These are phyloP conservation scores for Poa annua DNA, from an alignment of 176 grass and related monocot genomes.

Conservation along the genomic window DNA sequence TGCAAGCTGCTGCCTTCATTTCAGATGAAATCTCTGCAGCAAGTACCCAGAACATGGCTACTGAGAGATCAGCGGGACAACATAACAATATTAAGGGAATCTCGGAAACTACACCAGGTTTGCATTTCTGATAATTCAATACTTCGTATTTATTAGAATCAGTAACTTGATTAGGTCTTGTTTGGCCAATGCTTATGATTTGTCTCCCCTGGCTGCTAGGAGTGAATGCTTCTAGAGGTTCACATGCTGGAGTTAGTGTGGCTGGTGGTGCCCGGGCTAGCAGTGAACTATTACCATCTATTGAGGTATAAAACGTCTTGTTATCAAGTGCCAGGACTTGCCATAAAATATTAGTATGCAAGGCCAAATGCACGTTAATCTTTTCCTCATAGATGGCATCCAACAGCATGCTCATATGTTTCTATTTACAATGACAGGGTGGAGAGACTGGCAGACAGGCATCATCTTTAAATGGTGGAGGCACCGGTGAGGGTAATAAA, in stretches of 20 bases:
- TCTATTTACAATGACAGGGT: conserved; percentile 39
- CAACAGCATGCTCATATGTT: conserved; percentile 18
- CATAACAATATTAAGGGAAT: conserved; percentile 44
- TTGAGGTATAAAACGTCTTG: conserved; percentile 60
- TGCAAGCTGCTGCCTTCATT: conserved; percentile 38
- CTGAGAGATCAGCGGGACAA: conserved; percentile 50
- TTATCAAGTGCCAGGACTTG: not conserved
- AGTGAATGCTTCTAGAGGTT: conserved; percentile 46
- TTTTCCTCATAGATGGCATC: not conserved
- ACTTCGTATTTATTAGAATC: not conserved
- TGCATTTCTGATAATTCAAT: conserved; percentile 4
- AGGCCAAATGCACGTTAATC: not conserved
- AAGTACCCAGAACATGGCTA: conserved; percentile 47
- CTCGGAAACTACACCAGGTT: conserved; percentile 56
- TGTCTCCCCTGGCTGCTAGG: conserved; percentile 48
- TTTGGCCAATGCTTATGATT: conserved; percentile 33
- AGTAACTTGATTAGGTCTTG: conserved; percentile 18
- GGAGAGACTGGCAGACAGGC: conserved; percentile 39
- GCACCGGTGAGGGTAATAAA: conserved; percentile 57
- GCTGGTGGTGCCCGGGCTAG: conserved; percentile 46
- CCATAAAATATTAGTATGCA: not conserved
- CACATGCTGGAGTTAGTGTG: conserved; percentile 47
- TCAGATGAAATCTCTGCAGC: conserved; percentile 53
- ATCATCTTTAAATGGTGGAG: conserved; percentile 55
- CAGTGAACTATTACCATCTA: conserved; percentile 54